Percentiles rank a stretch among this genome's conserved stretches.
phyloP scores from a whole-genome alignment of 2,329 filamentous ascomycete genomes.

The Microcyclospora pomicola region DNA sequence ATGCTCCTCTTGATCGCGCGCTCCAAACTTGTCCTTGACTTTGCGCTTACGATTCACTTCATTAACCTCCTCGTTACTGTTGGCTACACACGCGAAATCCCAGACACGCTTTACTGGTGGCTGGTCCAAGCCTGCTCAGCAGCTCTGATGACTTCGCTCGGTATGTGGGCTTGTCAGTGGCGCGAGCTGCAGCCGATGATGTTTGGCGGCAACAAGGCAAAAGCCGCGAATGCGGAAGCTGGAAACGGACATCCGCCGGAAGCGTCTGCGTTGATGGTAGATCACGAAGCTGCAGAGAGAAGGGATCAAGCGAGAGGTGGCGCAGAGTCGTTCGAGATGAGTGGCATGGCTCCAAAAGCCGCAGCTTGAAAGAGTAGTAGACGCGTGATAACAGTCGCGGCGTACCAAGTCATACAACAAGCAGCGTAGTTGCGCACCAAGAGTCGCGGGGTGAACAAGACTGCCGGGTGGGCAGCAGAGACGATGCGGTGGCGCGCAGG shows the following conservation, averaged over 20 bases:
- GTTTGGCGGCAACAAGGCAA: constrained; percentile 50
- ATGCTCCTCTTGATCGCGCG: constrained; percentile 73
- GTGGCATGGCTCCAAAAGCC: constrained; percentile 25
- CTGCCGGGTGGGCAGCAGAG: too few relatives aligned
- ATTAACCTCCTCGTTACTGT: constrained; percentile 66
- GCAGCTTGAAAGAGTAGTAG: constrained; percentile 15
- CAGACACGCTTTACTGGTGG: constrained; percentile 81
- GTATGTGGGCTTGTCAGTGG: constrained; percentile 84
- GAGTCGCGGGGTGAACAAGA: too few relatives aligned
- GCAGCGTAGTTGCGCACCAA: too few relatives aligned
- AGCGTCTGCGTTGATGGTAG: constrained; percentile 22
- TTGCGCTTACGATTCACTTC: constrained; percentile 76
- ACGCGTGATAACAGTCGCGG: too few relatives aligned
- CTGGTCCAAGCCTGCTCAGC: constrained; percentile 47
- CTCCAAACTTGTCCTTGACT: constrained; percentile 89
- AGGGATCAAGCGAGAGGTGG: constrained; percentile 31
- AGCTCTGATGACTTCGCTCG: constrained; percentile 52
- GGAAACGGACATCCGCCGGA: constrained; percentile 6
- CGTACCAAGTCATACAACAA: too few relatives aligned
- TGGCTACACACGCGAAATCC: constrained; percentile 64
- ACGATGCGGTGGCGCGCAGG: too few relatives aligned
- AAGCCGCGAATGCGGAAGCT: constrained; percentile 3
- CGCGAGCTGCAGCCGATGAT: constrained; percentile 77
- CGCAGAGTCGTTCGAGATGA: constrained; percentile 36
- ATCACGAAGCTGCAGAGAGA: constrained; percentile 26